Conservation (phyloP, 23 red algal genomes). For the Gracilariopsis chorda region DNA sequence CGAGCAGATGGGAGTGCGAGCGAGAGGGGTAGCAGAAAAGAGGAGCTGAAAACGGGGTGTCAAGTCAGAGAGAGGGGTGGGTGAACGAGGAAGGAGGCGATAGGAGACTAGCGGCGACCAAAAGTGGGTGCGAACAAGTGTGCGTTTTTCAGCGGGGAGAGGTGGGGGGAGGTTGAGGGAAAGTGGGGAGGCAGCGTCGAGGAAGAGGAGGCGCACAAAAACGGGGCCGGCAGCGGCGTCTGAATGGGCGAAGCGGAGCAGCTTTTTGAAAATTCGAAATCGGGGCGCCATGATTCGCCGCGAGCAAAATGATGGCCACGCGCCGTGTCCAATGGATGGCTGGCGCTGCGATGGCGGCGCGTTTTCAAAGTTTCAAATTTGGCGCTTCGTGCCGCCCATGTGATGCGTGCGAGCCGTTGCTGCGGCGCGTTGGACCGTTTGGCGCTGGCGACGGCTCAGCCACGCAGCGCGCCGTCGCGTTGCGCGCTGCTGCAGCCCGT, state of each 20-base stretch:
- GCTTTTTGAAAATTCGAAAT: background rate
- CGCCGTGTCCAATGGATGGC: background rate
- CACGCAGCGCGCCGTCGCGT: background rate
- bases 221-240: background rate
- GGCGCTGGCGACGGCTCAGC: too few species aligned
- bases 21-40: too few species aligned
- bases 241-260: background rate
- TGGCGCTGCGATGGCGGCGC: too few species aligned
- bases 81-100: too few species aligned
- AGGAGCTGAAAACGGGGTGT: too few species aligned
- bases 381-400: background rate
- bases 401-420: background rate
- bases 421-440: too few species aligned
- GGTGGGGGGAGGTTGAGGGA: background rate
- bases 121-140: too few species aligned
- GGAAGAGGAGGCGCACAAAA: background rate
- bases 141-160: too few species aligned
- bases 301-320: too few species aligned
- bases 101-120: too few species aligned
- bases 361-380: background rate
- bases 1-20: too few species aligned
- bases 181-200: background rate
- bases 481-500: background rate
- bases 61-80: too few species aligned
- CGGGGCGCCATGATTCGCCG: background rate